A percentile compares a stretch with the other conserved stretches of the same genome.
Evolutionary conservation across 768 basidiomycete species (phyloP).

Genomic region (Lepiota venenata): DNA sequence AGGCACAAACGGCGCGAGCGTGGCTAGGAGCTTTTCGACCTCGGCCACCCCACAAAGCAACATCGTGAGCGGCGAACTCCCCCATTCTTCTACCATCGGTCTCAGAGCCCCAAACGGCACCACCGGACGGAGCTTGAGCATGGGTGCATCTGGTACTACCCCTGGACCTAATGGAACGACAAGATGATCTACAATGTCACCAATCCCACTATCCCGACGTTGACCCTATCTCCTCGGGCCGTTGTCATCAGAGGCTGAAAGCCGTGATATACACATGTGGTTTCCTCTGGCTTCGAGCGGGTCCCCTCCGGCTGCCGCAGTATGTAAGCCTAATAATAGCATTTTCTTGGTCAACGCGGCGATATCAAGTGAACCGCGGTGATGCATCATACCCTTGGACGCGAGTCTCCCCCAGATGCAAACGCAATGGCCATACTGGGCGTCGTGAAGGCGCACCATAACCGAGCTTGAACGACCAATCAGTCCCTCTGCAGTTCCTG

Average conservation of each 20-base stretch:
- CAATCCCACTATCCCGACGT: slow-evolving; percentile 6
- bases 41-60: slow-evolving; percentile 3
- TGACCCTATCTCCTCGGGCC: slow-evolving; percentile 11
- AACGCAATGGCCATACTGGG: slow-evolving; percentile 80
- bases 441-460: slow-evolving; percentile 86
- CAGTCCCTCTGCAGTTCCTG: neutral
- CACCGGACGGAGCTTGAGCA: slow-evolving; percentile 5
- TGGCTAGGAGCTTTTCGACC: slow-evolving; percentile 4
- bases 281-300: slow-evolving; percentile 16
- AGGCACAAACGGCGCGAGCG: slow-evolving; percentile 1
- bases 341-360: neutral
- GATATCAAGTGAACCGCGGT: neutral
- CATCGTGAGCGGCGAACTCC: slow-evolving; percentile 2
- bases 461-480: slow-evolving; percentile 41
- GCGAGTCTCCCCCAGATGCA: slow-evolving; percentile 48
- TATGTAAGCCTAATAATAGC: slow-evolving; percentile 31
- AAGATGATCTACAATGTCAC: slow-evolving; percentile 4
- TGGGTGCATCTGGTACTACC: slow-evolving; percentile 6
- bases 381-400: slow-evolving; percentile 50
- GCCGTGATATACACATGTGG: slow-evolving; percentile 58
- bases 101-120: slow-evolving; percentile 7
- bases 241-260: slow-evolving; percentile 21
- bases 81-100: slow-evolving; percentile 9
- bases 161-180: slow-evolving; percentile 7
- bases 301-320: slow-evolving; percentile 33